Percentiles rank a stretch among this genome's conserved stretches.
Conservation (phyloP, 495 filamentous ascomycete genomes). For the Aspergillus biplanus region DNA sequence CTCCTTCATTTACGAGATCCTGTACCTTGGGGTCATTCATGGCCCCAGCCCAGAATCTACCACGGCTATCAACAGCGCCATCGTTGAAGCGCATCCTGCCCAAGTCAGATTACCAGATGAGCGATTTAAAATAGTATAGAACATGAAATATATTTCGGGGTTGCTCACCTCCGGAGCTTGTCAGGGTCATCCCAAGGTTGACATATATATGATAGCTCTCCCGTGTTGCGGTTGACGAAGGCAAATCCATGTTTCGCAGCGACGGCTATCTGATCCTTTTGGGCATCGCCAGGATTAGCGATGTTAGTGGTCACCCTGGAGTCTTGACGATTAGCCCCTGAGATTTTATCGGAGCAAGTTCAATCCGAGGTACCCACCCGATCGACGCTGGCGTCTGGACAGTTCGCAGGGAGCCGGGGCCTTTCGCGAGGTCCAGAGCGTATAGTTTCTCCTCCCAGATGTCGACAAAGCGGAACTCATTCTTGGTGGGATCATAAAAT, state of each 20-base stretch:
- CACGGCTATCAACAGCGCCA: constrained; percentile 77
- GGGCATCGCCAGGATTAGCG: constrained; percentile 60
- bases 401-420: constrained; percentile 64
- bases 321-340: constrained; percentile 18
- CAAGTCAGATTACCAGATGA: constrained; percentile 14
- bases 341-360: neutral
- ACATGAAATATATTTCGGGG: neutral
- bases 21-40: constrained; percentile 74
- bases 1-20: constrained; percentile 46
- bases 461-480: constrained; percentile 86
- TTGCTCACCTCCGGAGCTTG: constrained; percentile 50
- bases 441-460: constrained; percentile 81
- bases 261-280: constrained; percentile 66
- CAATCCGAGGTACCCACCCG: constrained; percentile 46
- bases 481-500: constrained; percentile 68
- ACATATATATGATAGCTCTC: constrained; percentile 63
- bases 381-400: constrained; percentile 68
- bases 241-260: constrained; percentile 84
- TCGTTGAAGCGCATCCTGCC: constrained; percentile 73
- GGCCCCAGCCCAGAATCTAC: constrained; percentile 84
- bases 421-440: constrained; percentile 67
- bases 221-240: constrained; percentile 68
- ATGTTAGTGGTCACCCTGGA: constrained; percentile 80
- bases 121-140: neutral
- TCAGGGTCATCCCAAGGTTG: constrained; percentile 57